Conservation (phyloP, 2,329 filamentous ascomycete species). For the Magnaporthales sp. region DNA sequence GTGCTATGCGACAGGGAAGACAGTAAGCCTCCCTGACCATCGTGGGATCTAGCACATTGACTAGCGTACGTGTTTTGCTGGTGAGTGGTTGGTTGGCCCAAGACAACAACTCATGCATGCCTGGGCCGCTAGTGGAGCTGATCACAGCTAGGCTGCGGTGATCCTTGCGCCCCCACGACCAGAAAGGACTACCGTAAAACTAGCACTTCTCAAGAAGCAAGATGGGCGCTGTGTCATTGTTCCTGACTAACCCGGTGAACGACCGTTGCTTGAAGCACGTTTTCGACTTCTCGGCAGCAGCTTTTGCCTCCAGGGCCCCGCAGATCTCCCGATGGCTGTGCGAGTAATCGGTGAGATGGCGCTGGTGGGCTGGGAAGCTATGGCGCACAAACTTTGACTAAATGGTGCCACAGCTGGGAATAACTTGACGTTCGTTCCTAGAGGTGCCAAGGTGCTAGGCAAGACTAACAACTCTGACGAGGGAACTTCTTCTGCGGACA, state of each 20-base stretch:
- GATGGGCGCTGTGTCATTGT: background rate
- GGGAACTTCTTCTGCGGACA: background rate
- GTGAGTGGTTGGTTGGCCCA: background rate
- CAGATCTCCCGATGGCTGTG: background rate
- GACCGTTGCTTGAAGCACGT: background rate
- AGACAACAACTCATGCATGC: background rate
- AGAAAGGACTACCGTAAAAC: background rate
- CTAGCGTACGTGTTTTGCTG: background rate
- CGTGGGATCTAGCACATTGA: background rate
- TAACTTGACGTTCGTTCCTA: background rate
- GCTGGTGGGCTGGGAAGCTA: background rate
- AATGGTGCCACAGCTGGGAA: background rate
- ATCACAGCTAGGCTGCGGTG: background rate
- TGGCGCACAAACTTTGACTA: background rate
- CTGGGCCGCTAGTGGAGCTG: background rate
- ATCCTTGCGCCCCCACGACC: background rate
- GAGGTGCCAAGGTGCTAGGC: background rate
- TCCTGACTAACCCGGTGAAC: background rate
- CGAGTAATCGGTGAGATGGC: background rate
- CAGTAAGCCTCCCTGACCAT: background rate
- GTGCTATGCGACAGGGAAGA: conserved; percentile 1
- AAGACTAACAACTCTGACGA: background rate
- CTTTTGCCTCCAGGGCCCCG: background rate
- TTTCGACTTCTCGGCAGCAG: background rate
- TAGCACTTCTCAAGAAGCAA: background rate